Percentiles rank a stretch among this genome's conserved stretches.
These are phyloP conservation scores for Saitozyma podzolica DNA, from an alignment of 768 basidiomycete genomes.

Conservation along the genomic window DNA sequence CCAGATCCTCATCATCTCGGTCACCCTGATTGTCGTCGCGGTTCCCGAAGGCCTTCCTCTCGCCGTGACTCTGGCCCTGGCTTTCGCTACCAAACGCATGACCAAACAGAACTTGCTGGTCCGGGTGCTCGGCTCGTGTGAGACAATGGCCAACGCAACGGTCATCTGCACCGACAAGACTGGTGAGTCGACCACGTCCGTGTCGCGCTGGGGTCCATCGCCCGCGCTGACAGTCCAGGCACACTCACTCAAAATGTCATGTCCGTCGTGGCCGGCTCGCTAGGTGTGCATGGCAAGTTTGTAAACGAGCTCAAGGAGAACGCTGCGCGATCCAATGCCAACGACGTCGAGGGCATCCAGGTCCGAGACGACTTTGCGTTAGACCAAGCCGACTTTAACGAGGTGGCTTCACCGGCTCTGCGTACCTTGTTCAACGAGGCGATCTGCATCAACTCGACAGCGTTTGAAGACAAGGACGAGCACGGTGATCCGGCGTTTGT, in stretches of 20 bases:
- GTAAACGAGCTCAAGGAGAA: slow-evolving; percentile 76
- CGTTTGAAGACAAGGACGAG: slow-evolving; percentile 74
- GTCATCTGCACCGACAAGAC: slow-evolving; percentile 62
- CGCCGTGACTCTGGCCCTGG: slow-evolving; percentile 91
- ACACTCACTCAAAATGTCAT: slow-evolving; percentile 94
- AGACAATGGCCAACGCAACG: slow-evolving; percentile 97
- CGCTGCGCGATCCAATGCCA: slow-evolving; percentile 68
- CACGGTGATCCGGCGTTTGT: slow-evolving; percentile 67
- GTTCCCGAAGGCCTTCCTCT: slow-evolving; percentile 92
- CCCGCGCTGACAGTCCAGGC: slow-evolving; percentile 57
- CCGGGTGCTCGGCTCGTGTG: slow-evolving; percentile 91
- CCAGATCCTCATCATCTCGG: slow-evolving; percentile 89
- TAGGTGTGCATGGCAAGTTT: slow-evolving; percentile 93
- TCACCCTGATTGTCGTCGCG: slow-evolving; percentile 85
- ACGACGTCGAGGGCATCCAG: slow-evolving; percentile 55
- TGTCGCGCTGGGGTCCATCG: slow-evolving; percentile 54
- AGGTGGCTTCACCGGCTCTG: slow-evolving; percentile 64
- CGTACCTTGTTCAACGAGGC: slow-evolving; percentile 74
- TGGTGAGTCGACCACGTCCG: slow-evolving; percentile 13
- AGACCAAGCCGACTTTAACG: slow-evolving; percentile 71
- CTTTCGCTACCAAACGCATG: slow-evolving; percentile 99
- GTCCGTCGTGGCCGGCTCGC: slow-evolving; percentile 92
- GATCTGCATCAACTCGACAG: slow-evolving; percentile 89
- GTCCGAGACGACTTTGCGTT: slow-evolving; percentile 72
- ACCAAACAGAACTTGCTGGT: slow-evolving; percentile 91